Base-by-base conservation (phyloP, 805 yeast species). In the Sugiyamaella smithiae region DNA sequence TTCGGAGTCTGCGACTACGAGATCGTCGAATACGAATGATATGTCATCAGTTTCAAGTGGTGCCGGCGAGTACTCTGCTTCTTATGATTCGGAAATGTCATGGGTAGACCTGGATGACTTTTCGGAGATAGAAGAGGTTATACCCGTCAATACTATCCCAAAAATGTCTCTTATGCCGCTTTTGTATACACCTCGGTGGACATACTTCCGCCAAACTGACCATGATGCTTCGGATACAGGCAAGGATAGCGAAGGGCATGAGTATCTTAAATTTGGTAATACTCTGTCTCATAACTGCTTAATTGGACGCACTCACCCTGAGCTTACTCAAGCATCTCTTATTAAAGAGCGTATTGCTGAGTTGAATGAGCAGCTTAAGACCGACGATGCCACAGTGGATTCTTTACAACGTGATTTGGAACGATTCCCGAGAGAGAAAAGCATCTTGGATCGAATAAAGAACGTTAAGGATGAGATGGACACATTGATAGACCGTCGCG, bases 91-190 rank as follows among this genome's bases (percentile, higher is more conserved):
- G 24, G 70, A 66, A 46, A 55, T 64, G 3, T 59, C 67, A 2
- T 89, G 97, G 97, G 71, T 79, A 42, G 95, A 88, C 59, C 66
- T 71, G 19, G 84, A 85, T 49, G 97, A 89, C 62, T 89, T 78
- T 57, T 69, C 78, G 8, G 97, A 89, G 57, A 60, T 88, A 37
- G 86, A 84, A 51, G 57, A 59, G 29, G 55, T 57, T 11, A 43
- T 55, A 6, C 54, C 54, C 17, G 48, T 55, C 4, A 54, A 44
- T 17, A 53, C 57, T 19, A 23, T 62, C 31, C 64, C 72, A 2
- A 57, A 61, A 56, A 71, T 88, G 41, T 69, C 66, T 11, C 76
- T 84, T 1, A 60, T 69, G 37, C 91, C 95, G 2, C 66, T 89
- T 53, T 58, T 87, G 57, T 80, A 69, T 63, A 73, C 95, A 0